A percentile compares a stretch with the other conserved stretches of the same genome.
phyloP scores from a whole-genome alignment of 2,329 filamentous ascomycete species.

The Fusarium sulawesiense region DNA sequence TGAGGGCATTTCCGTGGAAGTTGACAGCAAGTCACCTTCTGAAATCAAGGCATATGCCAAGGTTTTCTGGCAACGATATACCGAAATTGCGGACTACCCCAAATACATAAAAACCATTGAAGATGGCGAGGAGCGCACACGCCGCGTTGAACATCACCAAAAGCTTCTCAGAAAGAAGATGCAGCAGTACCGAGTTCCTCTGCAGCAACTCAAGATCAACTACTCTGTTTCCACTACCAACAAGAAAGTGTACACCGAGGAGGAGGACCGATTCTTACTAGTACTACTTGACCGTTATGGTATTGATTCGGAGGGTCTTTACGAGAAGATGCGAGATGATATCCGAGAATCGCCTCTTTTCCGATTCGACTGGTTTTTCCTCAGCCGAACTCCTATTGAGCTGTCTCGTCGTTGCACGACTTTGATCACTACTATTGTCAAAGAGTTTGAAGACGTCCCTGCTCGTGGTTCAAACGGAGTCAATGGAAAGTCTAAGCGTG shows the following conservation, averaged over 20 bases:
- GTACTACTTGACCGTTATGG: slow-evolving; percentile 94
- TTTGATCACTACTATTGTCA: slow-evolving; percentile 90
- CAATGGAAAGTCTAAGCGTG: slow-evolving; percentile 79
- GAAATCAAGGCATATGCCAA: slow-evolving; percentile 94
- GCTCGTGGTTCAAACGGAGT: slow-evolving; percentile 66
- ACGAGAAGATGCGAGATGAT: slow-evolving; percentile 96
- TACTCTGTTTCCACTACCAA: slow-evolving; percentile 99
- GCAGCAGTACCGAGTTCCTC: slow-evolving; percentile 93
- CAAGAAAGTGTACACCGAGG: slow-evolving; percentile 99
- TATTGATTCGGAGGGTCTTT: slow-evolving; percentile 88
- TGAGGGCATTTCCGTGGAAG: slow-evolving; percentile 84
- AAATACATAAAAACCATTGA: slow-evolving; percentile 93
- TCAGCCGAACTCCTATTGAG: slow-evolving; percentile 92
- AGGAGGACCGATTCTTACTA: slow-evolving; percentile 94
- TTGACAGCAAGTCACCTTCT: slow-evolving; percentile 86
- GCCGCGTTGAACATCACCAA: slow-evolving; percentile 90
- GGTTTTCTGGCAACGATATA: slow-evolving; percentile 96
- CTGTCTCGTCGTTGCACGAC: slow-evolving; percentile 94
- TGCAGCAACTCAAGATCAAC: slow-evolving; percentile 98
- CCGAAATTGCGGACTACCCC: slow-evolving; percentile 86
- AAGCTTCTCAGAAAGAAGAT: slow-evolving; percentile 96
- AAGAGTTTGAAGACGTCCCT: slow-evolving; percentile 85
- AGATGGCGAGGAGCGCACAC: slow-evolving; percentile 88
- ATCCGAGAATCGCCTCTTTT: slow-evolving; percentile 95
- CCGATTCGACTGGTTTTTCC: slow-evolving; percentile 99